Percentiles rank a stretch among this genome's conserved stretches.
Evolutionary conservation across 2,329 filamentous ascomycete genomes (phyloP).

Genomic region (Hypoxylon sp.): DNA sequence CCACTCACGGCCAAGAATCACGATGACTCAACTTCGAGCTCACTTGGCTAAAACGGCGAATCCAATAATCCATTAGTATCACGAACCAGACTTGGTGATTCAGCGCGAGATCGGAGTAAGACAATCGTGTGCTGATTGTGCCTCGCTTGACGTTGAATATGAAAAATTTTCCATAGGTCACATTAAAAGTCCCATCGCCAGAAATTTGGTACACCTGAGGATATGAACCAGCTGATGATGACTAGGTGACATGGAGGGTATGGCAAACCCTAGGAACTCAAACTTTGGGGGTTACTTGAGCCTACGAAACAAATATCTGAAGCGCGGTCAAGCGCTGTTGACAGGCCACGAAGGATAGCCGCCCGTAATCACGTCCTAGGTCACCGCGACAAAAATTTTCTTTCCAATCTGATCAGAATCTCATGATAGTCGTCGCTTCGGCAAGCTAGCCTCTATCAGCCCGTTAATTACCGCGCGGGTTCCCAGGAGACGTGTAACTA

Average conservation of each 20-base stretch:
- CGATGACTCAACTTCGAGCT: slow-evolving; percentile 51
- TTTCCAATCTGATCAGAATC: slow-evolving; percentile 30
- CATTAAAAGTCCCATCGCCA: slow-evolving; percentile 14
- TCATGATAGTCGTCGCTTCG: slow-evolving; percentile 41
- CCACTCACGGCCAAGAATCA: slow-evolving; percentile 45
- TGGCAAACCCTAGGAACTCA: slow-evolving; percentile 20
- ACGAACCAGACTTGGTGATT: slow-evolving; percentile 34
- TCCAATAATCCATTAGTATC: slow-evolving; percentile 34
- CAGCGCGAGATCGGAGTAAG: slow-evolving; percentile 42
- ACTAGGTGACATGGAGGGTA: slow-evolving; percentile 21
- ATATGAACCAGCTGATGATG: slow-evolving; percentile 16
- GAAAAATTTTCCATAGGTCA: slow-evolving; percentile 32
- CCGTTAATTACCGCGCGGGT: slow-evolving; percentile 42
- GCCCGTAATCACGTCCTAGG: slow-evolving; percentile 6
- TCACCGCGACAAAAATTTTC: slow-evolving; percentile 18
- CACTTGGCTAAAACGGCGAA: slow-evolving; percentile 36
- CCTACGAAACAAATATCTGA: slow-evolving; percentile 20
- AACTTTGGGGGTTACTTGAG: slow-evolving; percentile 19
- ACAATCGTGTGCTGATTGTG: slow-evolving; percentile 26
- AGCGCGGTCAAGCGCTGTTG: slow-evolving; percentile 10
- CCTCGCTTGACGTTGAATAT: slow-evolving; percentile 31
- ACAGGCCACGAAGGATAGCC: slow-evolving; percentile 17
- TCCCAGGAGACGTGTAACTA: slow-evolving; percentile 27
- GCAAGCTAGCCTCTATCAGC: slow-evolving; percentile 32
- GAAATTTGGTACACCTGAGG: slow-evolving; percentile 1